phyloP scores from a whole-genome alignment of 306 rosid genomes.

The Mimosa bimucronata region DNA sequence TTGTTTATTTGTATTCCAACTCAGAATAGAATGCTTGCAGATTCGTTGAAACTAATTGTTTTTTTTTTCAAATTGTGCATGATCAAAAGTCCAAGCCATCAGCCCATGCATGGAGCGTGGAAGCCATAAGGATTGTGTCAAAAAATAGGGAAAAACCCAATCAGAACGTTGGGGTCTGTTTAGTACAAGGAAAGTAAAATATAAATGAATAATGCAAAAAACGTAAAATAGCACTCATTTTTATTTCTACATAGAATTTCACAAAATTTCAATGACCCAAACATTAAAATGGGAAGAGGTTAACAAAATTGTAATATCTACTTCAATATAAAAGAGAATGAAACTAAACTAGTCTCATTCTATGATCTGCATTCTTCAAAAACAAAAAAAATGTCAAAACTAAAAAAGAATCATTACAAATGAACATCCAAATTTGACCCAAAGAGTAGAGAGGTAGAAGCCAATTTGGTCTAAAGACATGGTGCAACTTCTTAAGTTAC shows the following conservation, averaged over 20 bases:
- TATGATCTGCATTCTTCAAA: not conserved
- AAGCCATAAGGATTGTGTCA: no score
- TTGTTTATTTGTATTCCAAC: no score
- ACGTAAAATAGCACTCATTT: no score
- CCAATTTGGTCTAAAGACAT: not conserved
- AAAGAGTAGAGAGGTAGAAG: not conserved
- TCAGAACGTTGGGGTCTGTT: no score
- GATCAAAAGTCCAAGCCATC: no score
- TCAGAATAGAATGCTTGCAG: no score
- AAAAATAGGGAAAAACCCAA: no score
- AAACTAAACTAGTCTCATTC: not conserved
- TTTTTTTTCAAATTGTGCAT: no score
- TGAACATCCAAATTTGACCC: not conserved
- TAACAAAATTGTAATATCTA: not conserved
- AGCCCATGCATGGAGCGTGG: no score
- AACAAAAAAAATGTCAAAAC: not conserved
- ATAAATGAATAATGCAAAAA: no score
- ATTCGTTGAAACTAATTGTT: no score
- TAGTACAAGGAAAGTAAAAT: no score
- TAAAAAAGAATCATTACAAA: not conserved
- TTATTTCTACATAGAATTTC: not conserved
- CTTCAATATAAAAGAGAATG: not conserved
- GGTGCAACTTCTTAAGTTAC: not conserved
- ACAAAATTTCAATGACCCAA: conserved; percentile 16
- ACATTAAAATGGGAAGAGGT: conserved; percentile 10